Evolutionary conservation across 108 stramenopile genomes (phyloP).

Genomic region (Cyclotella kingstonii): DNA sequence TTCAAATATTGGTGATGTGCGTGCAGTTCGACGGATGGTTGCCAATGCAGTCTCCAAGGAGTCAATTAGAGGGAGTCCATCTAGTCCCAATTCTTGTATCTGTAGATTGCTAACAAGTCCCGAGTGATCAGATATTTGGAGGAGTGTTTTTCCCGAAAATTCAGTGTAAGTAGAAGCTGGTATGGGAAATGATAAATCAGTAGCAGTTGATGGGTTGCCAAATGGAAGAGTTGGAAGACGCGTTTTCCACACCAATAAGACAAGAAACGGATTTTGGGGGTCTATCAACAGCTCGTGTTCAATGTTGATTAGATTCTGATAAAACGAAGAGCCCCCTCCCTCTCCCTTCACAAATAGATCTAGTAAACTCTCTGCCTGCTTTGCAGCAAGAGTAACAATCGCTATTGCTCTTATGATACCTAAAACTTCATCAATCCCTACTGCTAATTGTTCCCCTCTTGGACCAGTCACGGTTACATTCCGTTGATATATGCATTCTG

Average conservation of each 20-base stretch:
- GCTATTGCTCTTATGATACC: constrained; percentile 31
- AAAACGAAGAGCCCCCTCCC: not conserved
- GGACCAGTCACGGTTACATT: constrained; percentile 35
- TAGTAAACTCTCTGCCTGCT: constrained; percentile 30
- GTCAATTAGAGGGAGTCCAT: constrained; percentile 22
- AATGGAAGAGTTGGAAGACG: constrained; percentile 18
- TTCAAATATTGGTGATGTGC: constrained; percentile 24
- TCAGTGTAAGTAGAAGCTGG: constrained; percentile 14
- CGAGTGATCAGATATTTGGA: constrained; percentile 9
- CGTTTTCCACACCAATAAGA: constrained; percentile 33
- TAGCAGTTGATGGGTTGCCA: not conserved
- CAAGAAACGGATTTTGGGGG: constrained; percentile 24
- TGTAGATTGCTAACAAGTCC: constrained; percentile 30
- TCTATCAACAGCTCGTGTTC: constrained; percentile 39
- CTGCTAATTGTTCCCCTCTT: constrained; percentile 25
- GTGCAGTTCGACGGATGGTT: constrained; percentile 22
- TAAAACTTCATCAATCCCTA: constrained; percentile 38
- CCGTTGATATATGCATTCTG: constrained; percentile 23
- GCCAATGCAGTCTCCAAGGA: constrained; percentile 33
- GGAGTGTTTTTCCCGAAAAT: constrained; percentile 25
- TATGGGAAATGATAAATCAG: not conserved
- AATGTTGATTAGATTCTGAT: constrained; percentile 1
- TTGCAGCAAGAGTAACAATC: constrained; percentile 20
- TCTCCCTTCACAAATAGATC: constrained; percentile 26
- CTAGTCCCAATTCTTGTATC: constrained; percentile 27